These are phyloP conservation scores for Xylaria hypoxylon DNA, from an alignment of 2,329 filamentous ascomycete genomes.

Conservation along the genomic window DNA sequence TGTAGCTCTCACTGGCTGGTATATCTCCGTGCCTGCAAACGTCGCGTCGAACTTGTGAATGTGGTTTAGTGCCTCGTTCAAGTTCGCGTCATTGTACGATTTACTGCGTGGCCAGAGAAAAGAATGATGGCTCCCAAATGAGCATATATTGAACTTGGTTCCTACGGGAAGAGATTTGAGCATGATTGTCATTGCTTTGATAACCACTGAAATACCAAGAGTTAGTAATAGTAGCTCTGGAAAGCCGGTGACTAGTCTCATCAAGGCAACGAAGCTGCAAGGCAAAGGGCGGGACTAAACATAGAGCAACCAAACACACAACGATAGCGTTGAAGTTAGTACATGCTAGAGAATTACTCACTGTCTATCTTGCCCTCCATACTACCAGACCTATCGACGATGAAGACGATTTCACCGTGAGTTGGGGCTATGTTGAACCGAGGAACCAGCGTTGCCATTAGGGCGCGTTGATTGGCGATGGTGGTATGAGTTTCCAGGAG, in stretches of 20 bases:
- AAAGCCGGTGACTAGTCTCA: background rate
- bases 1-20: conserved; percentile 16
- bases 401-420: conserved; percentile 35
- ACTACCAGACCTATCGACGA: conserved; percentile 35
- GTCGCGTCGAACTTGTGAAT: conserved; percentile 9
- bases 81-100: conserved; percentile 22
- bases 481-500: conserved; percentile 35
- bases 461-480: conserved; percentile 30
- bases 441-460: conserved; percentile 37
- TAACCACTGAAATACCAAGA: conserved; percentile 17
- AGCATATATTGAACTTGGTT: conserved; percentile 35
- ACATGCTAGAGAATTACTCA: conserved; percentile 10
- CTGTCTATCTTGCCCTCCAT: conserved; percentile 30
- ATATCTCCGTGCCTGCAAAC: conserved; percentile 32
- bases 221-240: conserved; percentile 2
- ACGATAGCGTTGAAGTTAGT: too few species aligned
- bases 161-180: conserved; percentile 36
- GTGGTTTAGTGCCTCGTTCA: conserved; percentile 28
- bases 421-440: conserved; percentile 27
- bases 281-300: background rate
- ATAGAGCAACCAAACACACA: background rate
- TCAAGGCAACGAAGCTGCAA: background rate
- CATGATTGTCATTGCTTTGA: conserved; percentile 30
- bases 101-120: conserved; percentile 36
- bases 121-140: conserved; percentile 27